Conservation (phyloP, 1,139 yeast genomes). For the Debaryomyces nepalensis region DNA sequence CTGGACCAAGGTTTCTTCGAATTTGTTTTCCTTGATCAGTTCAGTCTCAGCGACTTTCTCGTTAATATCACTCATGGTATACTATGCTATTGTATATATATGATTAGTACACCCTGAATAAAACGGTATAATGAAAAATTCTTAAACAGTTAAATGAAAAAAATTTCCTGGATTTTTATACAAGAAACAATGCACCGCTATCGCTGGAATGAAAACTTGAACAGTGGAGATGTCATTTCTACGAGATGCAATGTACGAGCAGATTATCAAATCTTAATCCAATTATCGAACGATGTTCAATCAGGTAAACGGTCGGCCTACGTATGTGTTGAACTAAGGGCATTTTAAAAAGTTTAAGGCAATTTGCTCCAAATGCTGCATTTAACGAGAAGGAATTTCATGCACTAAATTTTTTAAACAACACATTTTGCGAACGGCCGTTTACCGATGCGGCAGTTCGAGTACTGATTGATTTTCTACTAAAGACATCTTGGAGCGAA, state of each 20-base stretch:
- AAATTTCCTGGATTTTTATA: not conserved
- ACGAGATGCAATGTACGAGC: not conserved
- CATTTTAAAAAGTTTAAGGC: conserved; percentile 3
- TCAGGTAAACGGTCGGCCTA: too few relatives aligned
- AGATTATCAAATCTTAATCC: not conserved
- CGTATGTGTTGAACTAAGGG: not conserved
- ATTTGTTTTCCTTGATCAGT: not conserved
- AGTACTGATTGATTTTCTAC: not conserved
- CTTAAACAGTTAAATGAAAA: too few relatives aligned
- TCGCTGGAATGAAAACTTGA: conserved; percentile 1
- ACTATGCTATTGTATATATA: not conserved
- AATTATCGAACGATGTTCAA: not conserved
- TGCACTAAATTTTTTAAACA: not conserved
- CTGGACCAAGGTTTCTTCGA: not conserved
- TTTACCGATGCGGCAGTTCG: not conserved
- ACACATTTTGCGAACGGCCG: not conserved
- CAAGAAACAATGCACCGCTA: not conserved
- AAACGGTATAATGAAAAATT: too few relatives aligned
- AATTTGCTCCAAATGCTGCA: not conserved
- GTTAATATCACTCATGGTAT: conserved; percentile 5
- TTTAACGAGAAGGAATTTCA: not conserved
- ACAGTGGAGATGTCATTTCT: conserved; percentile 5
- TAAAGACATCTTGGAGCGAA: too few relatives aligned
- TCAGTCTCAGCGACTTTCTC: not conserved
- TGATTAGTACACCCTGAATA: not conserved